A percentile compares a stretch with the other conserved stretches of the same genome.
phyloP scores from a whole-genome alignment of 2,329 filamentous ascomycete genomes.

The Claviceps fusiformis region DNA sequence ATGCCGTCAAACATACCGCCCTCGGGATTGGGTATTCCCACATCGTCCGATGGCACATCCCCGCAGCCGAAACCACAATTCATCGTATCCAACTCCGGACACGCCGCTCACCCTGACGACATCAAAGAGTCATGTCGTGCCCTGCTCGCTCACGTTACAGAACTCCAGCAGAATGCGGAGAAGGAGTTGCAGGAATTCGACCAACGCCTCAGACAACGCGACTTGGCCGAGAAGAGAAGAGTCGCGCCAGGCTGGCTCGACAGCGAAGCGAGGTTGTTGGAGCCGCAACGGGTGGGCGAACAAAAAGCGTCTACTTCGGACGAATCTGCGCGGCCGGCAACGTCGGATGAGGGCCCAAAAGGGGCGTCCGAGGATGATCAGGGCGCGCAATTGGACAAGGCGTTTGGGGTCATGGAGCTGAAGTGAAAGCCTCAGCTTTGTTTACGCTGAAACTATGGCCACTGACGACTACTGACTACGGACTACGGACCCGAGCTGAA shows the following conservation, averaged over 20 bases:
- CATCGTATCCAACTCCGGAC: constrained; percentile 63
- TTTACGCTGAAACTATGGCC: neutral
- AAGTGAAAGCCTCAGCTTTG: constrained; percentile 9
- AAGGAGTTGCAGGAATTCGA: constrained; percentile 57
- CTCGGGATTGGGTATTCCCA: constrained; percentile 21
- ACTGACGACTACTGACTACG: neutral
- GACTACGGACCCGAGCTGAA: neutral
- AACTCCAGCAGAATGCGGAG: constrained; percentile 54
- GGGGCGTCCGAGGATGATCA: constrained; percentile 23
- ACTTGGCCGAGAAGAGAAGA: constrained; percentile 66
- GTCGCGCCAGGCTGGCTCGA: constrained; percentile 74
- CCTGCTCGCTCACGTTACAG: constrained; percentile 61
- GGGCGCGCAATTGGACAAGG: constrained; percentile 43
- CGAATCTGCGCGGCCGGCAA: neutral
- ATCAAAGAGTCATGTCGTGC: constrained; percentile 72
- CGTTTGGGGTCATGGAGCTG: constrained; percentile 36
- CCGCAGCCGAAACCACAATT: constrained; percentile 48
- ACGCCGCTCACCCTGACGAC: constrained; percentile 74
- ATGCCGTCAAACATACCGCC: constrained; percentile 73
- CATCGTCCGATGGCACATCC: constrained; percentile 21
- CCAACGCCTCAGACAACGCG: constrained; percentile 46
- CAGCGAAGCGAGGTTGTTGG: constrained; percentile 53
- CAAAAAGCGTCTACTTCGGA: constrained; percentile 12
- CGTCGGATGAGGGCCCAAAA: constrained; percentile 8
- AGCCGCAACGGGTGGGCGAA: constrained; percentile 45